Conservation (phyloP, 176 grass and related monocot genomes). For the Juncus inflexus region DNA sequence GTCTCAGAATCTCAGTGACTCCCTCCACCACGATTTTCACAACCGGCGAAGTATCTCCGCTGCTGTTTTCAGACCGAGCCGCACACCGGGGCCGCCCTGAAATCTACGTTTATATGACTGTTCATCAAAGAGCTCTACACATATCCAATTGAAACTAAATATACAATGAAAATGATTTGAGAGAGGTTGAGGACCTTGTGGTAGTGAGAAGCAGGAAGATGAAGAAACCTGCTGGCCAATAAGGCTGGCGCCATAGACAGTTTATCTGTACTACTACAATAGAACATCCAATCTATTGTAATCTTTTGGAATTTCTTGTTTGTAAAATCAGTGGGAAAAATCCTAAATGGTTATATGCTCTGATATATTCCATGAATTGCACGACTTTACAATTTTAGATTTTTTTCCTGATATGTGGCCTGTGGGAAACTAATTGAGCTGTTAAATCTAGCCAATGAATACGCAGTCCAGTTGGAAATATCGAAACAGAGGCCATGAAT, state of each 20-base stretch:
- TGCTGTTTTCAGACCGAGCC: background rate
- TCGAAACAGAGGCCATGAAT: too few species aligned
- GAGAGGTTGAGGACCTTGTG: background rate
- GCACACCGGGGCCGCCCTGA: conserved; percentile 15
- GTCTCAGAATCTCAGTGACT: conserved; percentile 62
- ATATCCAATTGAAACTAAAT: background rate
- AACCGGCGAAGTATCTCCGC: conserved; percentile 20
- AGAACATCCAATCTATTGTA: too few species aligned
- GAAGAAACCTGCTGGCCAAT: background rate
- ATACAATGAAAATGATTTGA: background rate
- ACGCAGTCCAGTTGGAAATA: too few species aligned
- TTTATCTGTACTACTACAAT: too few species aligned
- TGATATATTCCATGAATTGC: too few species aligned
- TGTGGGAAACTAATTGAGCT: too few species aligned
- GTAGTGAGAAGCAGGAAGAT: background rate
- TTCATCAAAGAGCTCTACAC: background rate
- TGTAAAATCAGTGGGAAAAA: too few species aligned
- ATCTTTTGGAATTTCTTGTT: too few species aligned
- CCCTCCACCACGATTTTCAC: conserved; percentile 32
- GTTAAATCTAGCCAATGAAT: too few species aligned
- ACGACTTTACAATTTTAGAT: too few species aligned
- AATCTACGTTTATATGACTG: background rate
- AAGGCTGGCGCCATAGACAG: background rate
- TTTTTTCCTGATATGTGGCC: too few species aligned
- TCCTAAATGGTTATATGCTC: too few species aligned